Conservation (phyloP, 140 eudicot genomes). For the Erigeron philadelphicus region DNA sequence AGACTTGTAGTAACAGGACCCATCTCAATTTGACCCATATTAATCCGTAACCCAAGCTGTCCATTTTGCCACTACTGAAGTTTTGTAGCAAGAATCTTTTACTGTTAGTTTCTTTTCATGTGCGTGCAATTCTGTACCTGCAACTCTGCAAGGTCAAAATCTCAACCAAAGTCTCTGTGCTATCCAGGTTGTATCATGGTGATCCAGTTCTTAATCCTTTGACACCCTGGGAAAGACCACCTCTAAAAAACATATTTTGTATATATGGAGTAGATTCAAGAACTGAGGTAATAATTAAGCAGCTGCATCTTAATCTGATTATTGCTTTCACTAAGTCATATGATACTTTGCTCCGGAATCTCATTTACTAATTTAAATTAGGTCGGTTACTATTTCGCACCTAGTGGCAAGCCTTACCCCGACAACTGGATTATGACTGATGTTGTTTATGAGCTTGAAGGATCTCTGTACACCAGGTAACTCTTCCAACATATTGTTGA, state of each 20-base stretch:
- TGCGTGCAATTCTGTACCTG: slow-evolving; percentile 15
- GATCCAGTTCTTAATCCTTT: slow-evolving; percentile 90
- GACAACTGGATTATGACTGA: slow-evolving; percentile 96
- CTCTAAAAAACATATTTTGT: slow-evolving; percentile 83
- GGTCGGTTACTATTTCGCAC: slow-evolving; percentile 98
- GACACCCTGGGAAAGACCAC: slow-evolving; percentile 99
- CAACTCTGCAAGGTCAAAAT: slow-evolving; percentile 13
- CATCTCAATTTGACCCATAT: too few species aligned
- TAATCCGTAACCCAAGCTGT: too few species aligned
- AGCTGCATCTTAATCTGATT: slow-evolving; percentile 21
- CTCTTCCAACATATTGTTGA: slow-evolving; percentile 18
- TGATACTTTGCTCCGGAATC: slow-evolving; percentile 15
- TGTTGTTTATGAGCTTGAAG: slow-evolving; percentile 79
- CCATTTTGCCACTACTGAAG: too few species aligned
- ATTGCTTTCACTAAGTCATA: background rate
- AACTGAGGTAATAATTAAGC: slow-evolving; percentile 60
- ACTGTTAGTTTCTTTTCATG: slow-evolving; percentile 1
- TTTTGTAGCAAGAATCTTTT: too few species aligned
- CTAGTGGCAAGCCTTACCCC: slow-evolving; percentile 98
- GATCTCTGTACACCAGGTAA: slow-evolving; percentile 81
- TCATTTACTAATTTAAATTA: slow-evolving; percentile 34
- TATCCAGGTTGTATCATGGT: slow-evolving; percentile 66
- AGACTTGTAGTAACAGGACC: too few species aligned
- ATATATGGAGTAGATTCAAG: slow-evolving; percentile 82
- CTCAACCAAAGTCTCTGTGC: slow-evolving; percentile 14